Evolutionary conservation across 768 basidiomycete genomes (phyloP), one percentile per base, ranked within the genome.

Genomic region (Cyathus striatus): DNA sequence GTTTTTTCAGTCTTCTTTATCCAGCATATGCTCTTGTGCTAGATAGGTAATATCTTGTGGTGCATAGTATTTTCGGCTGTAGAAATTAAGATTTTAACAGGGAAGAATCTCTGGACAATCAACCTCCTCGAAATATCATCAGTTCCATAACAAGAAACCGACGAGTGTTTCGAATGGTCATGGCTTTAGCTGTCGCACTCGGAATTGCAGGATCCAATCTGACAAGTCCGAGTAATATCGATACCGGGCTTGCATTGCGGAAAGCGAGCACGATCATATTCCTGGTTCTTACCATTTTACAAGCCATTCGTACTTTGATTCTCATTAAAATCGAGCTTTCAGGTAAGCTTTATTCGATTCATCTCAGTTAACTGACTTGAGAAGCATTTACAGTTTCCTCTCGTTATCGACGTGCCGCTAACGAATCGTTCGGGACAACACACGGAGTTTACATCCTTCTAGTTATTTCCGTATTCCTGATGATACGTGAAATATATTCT

Each of bases 31-130:
- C 59, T 0, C 59, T 73, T 2, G 65, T 70, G 5, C 48, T 69
- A 12, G 69, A 73, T 42, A 55, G 69, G 73, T 73, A 43, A 26
- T n/a, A n/a, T n/a, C n/a, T n/a, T n/a, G n/a, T n/a, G n/a, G n/a
- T n/a, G n/a, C n/a, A n/a, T n/a, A n/a, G n/a, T n/a, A n/a, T n/a
- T n/a, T n/a, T n/a, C n/a, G n/a, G n/a, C n/a, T n/a, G n/a, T n/a
- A n/a, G n/a, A n/a, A n/a, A n/a, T n/a, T n/a, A n/a, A n/a, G n/a
- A n/a, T n/a, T n/a, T n/a, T n/a, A n/a, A n/a, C n/a, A n/a, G n/a
- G n/a, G n/a, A n/a, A n/a, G n/a, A n/a, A n/a, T n/a, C n/a, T n/a
- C n/a, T n/a, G n/a, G n/a, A n/a, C n/a, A n/a, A n/a, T 32, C 23
- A 23, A 4, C 33, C 43, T 1, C 32, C 50, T 4, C 40, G 50